Evolutionary conservation across 495 filamentous ascomycete genomes (phyloP), one percentile per base, ranked within the genome.

Genomic region (Terfezia boudieri): DNA sequence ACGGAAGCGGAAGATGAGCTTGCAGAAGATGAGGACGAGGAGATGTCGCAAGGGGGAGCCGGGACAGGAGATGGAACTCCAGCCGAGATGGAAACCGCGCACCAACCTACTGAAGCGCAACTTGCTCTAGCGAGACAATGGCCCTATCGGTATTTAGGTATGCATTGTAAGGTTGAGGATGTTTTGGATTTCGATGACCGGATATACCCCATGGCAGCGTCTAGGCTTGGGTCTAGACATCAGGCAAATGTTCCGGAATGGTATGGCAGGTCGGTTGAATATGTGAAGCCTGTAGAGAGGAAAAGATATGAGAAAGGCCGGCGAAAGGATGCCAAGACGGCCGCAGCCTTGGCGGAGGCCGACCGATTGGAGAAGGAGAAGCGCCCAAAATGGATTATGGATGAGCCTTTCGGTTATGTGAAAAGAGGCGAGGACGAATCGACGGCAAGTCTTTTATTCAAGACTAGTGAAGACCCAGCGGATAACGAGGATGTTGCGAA

Each of bases 141-240:
- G 90, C 90, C 88, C 16, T 95, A 90, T 67, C 79, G 90, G 54
- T 99, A 99, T 63, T 70, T 96, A 14, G 90, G 90, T 2, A 86
- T 94, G 55, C 92, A 99, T 68, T 95, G 90, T 67, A 80, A 85
- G 55, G 83, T 92, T 10, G 90, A 99, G 69, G 90, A 99, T 72
- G 90, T 85, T 4, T 70, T 99, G 14, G 92, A 99, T 64, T 92
- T 93, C 63, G 92, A 99, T 61, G 90, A 99, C 67, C 83, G 92
- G 51, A 96, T 96, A 57, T 96, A 95, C 60, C 90, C 90, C 17
- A 81, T 92, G 55, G 90, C 90, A 22, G 90, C 86, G 62, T 96
- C 90, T 55, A 82, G 92, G 9, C 68, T 96, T 35, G 92, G 92
- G 10, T 83, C 89, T 7, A 79, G 86, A 50, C 87, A 95, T 67